Percentiles rank a stretch among this genome's conserved stretches.
Evolutionary conservation across 2,329 filamentous ascomycete genomes (phyloP).

Genomic region (Xylaria sp.): DNA sequence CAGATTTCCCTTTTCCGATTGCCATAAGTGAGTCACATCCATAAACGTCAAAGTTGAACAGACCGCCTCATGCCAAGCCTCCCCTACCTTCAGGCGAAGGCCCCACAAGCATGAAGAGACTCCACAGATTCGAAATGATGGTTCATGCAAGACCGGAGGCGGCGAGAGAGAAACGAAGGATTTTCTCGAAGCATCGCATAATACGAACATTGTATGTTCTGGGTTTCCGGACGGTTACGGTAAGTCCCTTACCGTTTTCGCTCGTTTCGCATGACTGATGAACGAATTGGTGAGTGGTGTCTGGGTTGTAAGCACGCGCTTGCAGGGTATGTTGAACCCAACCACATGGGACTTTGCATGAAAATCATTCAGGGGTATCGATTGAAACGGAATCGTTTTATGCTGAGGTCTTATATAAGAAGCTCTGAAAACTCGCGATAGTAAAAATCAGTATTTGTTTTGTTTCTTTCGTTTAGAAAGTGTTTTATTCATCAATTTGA

Average conservation of each 20-base stretch:
- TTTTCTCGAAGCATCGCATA: slow-evolving; percentile 3
- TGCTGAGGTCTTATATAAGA: background rate
- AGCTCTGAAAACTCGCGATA: background rate
- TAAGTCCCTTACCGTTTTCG: background rate
- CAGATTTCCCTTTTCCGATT: background rate
- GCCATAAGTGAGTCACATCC: too few relatives aligned
- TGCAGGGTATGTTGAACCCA: background rate
- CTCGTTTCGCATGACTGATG: slow-evolving; percentile 7
- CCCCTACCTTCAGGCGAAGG: background rate
- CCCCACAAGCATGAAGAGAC: slow-evolving; percentile 22
- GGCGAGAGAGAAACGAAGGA: background rate
- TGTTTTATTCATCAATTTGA: background rate
- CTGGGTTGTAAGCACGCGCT: background rate
- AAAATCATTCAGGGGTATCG: background rate
- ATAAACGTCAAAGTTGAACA: background rate
- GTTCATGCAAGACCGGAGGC: slow-evolving; percentile 21
- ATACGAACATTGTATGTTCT: background rate
- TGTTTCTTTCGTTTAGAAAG: background rate
- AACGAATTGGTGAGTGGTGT: background rate
- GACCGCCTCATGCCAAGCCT: slow-evolving; percentile 10
- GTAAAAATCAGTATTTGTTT: background rate
- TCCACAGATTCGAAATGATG: slow-evolving; percentile 29
- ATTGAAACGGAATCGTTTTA: background rate
- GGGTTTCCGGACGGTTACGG: background rate
- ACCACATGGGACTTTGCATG: background rate